Base-by-base conservation (phyloP, 345 rosid species). In the Durio zibethinus region DNA sequence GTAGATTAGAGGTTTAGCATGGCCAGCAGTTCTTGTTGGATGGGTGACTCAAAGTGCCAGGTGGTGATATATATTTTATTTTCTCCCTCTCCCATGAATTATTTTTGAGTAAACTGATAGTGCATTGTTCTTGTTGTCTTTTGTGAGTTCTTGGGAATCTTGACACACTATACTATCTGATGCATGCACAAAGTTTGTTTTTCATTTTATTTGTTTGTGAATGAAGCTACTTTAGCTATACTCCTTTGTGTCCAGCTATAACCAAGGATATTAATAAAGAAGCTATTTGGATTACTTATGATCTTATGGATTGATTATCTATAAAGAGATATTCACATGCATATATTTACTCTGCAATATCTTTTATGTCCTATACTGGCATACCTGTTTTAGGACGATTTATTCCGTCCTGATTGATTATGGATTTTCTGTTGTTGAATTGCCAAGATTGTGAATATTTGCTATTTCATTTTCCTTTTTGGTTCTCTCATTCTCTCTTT, bases 21-120 rank as follows among this genome's bases (percentile, higher is more conserved):
- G 97, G 98, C 99, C 99, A 23, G 93, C 96, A 54, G 75, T 90
- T 82, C 94, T 95, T 72, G 92, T 91, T 76, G 99, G 99, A 77
- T 89, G 89, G 92, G 94, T 95, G 65, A 95, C 98, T 85, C 99
- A 95, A 89, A 93, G 99, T 85, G 97, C 98, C 76, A 95, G 99
- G 99, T 94, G 65, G 38, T 47, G 64, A 65, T 18, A 38, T 10
- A 70, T 42, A 69, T 68, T 42, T 18, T 77, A n/a, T n/a, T 23
- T 61, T 53, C 27, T 29, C 40, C 42, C 36, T 29, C 3, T 29
- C 53, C 53, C 69, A 6, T 33, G 27, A 25, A 45, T 59, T 64
- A 56, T 31, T 47, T 18, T 21, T 12, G 38, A 69, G 9, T 45
- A 38, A 40, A 50, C 20, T 18, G 54, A 71, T 57, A 65, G 10